These are phyloP conservation scores for Osmanthus fragrans DNA, from an alignment of 257 asterid genomes.

Conservation along the genomic window DNA sequence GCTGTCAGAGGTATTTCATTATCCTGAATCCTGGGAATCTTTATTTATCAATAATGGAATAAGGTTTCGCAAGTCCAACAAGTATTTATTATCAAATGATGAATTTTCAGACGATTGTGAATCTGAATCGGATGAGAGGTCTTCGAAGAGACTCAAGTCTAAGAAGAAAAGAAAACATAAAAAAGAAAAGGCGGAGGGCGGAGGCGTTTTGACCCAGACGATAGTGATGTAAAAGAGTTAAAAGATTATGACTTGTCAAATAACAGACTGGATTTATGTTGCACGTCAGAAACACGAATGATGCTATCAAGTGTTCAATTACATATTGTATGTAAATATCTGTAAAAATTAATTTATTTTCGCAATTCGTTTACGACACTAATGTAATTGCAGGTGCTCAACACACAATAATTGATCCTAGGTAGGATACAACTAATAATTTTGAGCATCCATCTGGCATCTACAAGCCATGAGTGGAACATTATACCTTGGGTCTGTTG, in stretches of 20 bases:
- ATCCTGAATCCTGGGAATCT: slow-evolving; percentile 76
- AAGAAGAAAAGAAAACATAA: slow-evolving; percentile 51
- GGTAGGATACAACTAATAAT: neutral
- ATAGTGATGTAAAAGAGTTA: slow-evolving; percentile 41
- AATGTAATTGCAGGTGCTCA: neutral
- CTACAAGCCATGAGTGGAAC: neutral
- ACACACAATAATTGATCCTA: neutral
- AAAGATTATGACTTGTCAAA: slow-evolving; percentile 37
- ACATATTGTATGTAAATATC: neutral
- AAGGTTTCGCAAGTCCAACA: slow-evolving; percentile 60
- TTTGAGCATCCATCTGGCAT: neutral
- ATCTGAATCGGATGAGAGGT: slow-evolving; percentile 55
- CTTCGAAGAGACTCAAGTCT: slow-evolving; percentile 46
- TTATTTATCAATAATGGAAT: slow-evolving; percentile 62
- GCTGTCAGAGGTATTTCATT: slow-evolving; percentile 57
- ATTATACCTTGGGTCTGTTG: neutral
- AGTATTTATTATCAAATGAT: too few species aligned
- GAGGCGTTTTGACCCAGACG: slow-evolving; percentile 29
- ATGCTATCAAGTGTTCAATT: neutral
- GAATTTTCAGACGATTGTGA: slow-evolving; percentile 61
- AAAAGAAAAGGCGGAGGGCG: slow-evolving; percentile 66
- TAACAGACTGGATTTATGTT: slow-evolving; percentile 27
- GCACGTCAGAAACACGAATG: neutral
- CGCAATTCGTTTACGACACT: neutral
- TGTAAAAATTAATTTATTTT: neutral